Conservation (phyloP, 2,329 filamentous ascomycete genomes). For the Hymenoscyphus linearis region DNA sequence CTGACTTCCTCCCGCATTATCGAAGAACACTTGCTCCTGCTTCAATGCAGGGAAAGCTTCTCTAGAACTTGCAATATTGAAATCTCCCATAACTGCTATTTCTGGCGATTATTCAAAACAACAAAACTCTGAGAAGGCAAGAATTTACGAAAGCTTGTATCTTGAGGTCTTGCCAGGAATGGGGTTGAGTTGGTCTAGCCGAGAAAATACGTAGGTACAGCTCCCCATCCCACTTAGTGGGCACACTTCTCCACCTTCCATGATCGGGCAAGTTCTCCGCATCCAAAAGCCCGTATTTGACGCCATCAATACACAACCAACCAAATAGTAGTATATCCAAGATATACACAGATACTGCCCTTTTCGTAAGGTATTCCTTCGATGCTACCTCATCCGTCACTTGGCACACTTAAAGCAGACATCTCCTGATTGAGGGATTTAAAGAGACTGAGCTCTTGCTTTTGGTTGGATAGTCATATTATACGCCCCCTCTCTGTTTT, state of each 20-base stretch:
- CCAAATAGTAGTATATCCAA: background rate
- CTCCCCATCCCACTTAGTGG: background rate
- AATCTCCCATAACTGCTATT: conserved; percentile 29
- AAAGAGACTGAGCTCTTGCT: too few relatives aligned
- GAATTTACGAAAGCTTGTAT: background rate
- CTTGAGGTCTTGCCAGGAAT: background rate
- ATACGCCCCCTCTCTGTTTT: too few relatives aligned
- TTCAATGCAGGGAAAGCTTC: conserved; percentile 63
- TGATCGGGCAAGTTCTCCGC: background rate
- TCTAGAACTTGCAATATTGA: conserved; percentile 52
- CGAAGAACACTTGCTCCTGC: conserved; percentile 65
- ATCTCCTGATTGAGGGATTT: too few relatives aligned
- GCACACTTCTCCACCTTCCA: background rate
- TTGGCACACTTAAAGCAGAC: too few relatives aligned
- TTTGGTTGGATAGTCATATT: too few relatives aligned
- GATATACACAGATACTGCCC: background rate
- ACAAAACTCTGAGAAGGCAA: background rate
- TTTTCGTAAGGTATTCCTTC: background rate
- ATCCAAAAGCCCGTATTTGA: background rate
- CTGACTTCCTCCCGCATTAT: conserved; percentile 76
- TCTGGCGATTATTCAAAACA: background rate
- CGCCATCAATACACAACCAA: background rate
- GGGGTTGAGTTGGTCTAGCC: background rate
- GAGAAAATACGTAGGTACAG: background rate
- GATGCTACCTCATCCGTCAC: background rate